Evolutionary conservation across 371 early-diverging fungal species (phyloP).

Genomic region (Nematocida sp.): DNA sequence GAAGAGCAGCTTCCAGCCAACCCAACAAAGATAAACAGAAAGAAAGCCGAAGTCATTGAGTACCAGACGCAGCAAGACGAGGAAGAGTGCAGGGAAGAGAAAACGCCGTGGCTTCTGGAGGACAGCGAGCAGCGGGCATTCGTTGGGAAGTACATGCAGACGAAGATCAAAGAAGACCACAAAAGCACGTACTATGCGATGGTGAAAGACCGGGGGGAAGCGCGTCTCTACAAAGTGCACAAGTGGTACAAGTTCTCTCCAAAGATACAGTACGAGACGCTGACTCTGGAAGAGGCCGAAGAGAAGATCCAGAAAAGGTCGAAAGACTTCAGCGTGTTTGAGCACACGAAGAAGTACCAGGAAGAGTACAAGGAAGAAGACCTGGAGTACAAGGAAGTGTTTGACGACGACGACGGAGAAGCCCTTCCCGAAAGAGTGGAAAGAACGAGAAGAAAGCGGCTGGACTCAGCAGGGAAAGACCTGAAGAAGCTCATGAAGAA

Average conservation of each 20-base stretch:
- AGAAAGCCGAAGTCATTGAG: conserved; percentile 62
- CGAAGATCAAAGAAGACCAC: conserved; percentile 19
- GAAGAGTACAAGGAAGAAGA: conserved; percentile 56
- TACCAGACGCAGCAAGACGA: conserved; percentile 59
- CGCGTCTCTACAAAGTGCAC: conserved; percentile 75
- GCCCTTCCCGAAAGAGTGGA: conserved; percentile 46
- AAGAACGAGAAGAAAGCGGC: conserved; percentile 44
- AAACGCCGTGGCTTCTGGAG: conserved; percentile 53
- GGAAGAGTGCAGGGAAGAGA: conserved; percentile 57
- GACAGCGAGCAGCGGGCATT: conserved; percentile 55
- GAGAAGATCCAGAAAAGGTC: conserved; percentile 68
- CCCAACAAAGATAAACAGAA: conserved; percentile 46
- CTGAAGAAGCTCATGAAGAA: conserved; percentile 56
- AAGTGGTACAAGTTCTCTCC: conserved; percentile 81
- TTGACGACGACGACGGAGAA: conserved; percentile 65
- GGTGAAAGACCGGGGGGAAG: conserved; percentile 61
- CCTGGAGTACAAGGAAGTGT: conserved; percentile 63
- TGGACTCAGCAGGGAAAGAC: conserved; percentile 56
- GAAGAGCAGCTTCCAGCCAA: conserved; percentile 43
- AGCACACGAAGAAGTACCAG: conserved; percentile 69
- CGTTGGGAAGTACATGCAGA: conserved; percentile 55
- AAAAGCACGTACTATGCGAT: conserved; percentile 61
- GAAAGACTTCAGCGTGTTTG: conserved; percentile 11
- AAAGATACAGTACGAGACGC: conserved; percentile 71
- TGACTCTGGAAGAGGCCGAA: conserved; percentile 82